Evolutionary conservation across 2,329 filamentous ascomycete species (phyloP), one percentile per base, ranked within the genome.

Genomic region (Chaetomiaceae sp.): DNA sequence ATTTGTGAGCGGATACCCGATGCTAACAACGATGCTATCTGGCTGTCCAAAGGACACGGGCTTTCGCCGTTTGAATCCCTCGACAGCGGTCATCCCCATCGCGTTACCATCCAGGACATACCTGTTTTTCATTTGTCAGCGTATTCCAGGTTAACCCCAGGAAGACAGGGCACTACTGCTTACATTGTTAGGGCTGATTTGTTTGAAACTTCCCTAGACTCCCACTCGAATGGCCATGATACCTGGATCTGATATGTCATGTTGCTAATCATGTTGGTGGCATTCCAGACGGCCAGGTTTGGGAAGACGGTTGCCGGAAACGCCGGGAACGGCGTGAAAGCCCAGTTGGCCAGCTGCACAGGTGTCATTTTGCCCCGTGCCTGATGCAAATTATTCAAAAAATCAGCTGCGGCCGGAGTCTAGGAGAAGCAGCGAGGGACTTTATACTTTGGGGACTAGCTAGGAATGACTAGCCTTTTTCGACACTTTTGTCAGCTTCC

Each of bases 91-190:
- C 47, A 59, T 51, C 38, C 53, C 60, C 21, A 62, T 41, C 25
- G 63, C 63, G 47, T 65, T 66, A 18, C 63, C 64, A 45, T 66
- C 64, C 5, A 63, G 54, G 5, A 64, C 55, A 42, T 60, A 64
- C 51, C 62, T 62, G 36, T 13, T 9, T 23, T 11, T 16, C 30
- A n/a, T n/a, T n/a, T n/a, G n/a, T n/a, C n/a, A n/a, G n/a, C n/a
- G n/a, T n/a, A n/a, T n/a, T n/a, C n/a, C n/a, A n/a, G n/a, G n/a
- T n/a, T n/a, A n/a, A n/a, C n/a, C n/a, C n/a, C n/a, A n/a, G n/a
- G n/a, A n/a, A n/a, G n/a, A n/a, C n/a, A n/a, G n/a, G n/a, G n/a
- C n/a, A n/a, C n/a, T n/a, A n/a, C n/a, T n/a, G n/a, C n/a, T 46
- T 44, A 48, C 41, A 54, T 47, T 16, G 53, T 54, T 3, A 58